Conservation (phyloP, 2,329 filamentous ascomycete genomes). For the Colletotrichum melonis region DNA sequence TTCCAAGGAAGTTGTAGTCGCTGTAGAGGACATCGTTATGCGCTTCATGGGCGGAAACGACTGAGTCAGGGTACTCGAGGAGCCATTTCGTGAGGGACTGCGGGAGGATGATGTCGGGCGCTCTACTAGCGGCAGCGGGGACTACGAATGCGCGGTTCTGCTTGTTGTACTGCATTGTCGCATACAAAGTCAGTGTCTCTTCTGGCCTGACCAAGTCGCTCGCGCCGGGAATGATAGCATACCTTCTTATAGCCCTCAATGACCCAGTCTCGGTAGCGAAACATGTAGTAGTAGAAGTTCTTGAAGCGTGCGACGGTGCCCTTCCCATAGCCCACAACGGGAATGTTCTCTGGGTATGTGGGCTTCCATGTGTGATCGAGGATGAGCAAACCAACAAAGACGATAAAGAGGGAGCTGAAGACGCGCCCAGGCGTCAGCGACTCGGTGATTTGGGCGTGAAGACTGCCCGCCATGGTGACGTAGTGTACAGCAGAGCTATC, state of each 20-base stretch:
- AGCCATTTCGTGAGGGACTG: conserved; percentile 57
- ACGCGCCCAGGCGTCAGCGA: conserved; percentile 46
- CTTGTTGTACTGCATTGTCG: conserved; percentile 52
- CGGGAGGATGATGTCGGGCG: conserved; percentile 58
- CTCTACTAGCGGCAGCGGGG: conserved; percentile 52
- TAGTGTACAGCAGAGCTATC: background rate
- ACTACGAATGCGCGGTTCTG: conserved; percentile 54
- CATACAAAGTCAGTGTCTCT: background rate
- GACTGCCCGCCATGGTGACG: conserved; percentile 25
- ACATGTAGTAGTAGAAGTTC: conserved; percentile 53
- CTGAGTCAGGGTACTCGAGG: conserved; percentile 57
- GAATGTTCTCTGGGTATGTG: conserved; percentile 51
- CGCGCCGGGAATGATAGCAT: background rate
- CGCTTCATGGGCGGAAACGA: conserved; percentile 54
- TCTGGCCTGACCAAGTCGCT: background rate
- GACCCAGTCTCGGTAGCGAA: conserved; percentile 52
- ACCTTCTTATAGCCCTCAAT: conserved; percentile 56
- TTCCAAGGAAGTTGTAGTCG: conserved; percentile 56
- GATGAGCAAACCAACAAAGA: conserved; percentile 52
- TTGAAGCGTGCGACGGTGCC: conserved; percentile 49
- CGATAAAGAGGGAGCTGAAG: conserved; percentile 41
- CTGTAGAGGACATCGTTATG: conserved; percentile 52
- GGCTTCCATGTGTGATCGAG: conserved; percentile 53
- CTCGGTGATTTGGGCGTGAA: conserved; percentile 43
- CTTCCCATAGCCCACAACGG: conserved; percentile 52